Evolutionary conservation across 2,329 filamentous ascomycete species (phyloP).

Genomic region (Fusarium nelsonii): DNA sequence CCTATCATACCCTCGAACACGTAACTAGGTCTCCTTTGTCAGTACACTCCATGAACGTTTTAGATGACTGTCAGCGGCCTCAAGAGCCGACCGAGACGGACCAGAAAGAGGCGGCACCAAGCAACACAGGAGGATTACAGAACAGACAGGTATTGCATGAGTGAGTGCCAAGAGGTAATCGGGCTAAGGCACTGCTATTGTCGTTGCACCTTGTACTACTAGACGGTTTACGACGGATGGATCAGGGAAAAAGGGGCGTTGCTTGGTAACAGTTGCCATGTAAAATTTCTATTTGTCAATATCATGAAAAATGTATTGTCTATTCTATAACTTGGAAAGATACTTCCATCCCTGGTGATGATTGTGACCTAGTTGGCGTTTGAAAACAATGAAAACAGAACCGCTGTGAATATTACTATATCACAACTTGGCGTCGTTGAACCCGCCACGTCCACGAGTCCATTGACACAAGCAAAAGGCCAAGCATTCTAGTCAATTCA

Average conservation of each 20-base stretch:
- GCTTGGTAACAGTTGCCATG: conserved; percentile 19
- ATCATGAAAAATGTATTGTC: conserved; percentile 8
- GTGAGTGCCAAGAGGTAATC: neutral
- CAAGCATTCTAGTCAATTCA: neutral
- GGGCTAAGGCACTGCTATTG: neutral
- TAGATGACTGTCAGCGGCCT: conserved; percentile 24
- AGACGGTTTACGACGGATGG: conserved; percentile 30
- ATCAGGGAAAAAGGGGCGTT: conserved; percentile 24
- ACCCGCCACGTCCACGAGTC: neutral
- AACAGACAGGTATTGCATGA: neutral
- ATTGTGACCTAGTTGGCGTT: neutral
- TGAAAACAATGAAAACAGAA: neutral
- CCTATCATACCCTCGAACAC: conserved; percentile 34
- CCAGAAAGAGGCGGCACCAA: neutral
- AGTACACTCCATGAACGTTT: conserved; percentile 13
- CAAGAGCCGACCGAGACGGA: conserved; percentile 1
- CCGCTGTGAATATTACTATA: neutral
- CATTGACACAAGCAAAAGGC: neutral
- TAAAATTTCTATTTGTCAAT: conserved; percentile 17
- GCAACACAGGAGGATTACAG: conserved; percentile 2
- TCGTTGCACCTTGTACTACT: conserved; percentile 32
- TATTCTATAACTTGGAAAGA: neutral
- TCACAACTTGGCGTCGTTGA: neutral
- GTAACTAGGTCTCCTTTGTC: conserved; percentile 38
- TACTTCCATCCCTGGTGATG: neutral